Evolutionary conservation across 2,329 filamentous ascomycete genomes (phyloP), one percentile per base, ranked within the genome.

Genomic region (Rhinocladiella similis): DNA sequence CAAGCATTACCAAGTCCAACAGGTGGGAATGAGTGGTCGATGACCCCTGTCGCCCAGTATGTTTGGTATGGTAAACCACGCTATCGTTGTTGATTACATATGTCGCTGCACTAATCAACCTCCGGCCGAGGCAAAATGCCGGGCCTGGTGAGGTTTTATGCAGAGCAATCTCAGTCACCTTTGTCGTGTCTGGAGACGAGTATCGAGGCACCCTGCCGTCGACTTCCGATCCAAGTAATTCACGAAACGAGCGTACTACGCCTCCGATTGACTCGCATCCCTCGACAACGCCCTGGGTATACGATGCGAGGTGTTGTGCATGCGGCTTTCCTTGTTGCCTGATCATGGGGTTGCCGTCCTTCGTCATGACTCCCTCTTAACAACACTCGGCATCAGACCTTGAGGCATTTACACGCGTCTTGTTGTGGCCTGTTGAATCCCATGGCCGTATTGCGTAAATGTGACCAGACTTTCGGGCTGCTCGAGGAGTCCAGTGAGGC

Each of bases 21-120:
- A 14, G 19, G 16, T 14, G 27, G 25, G 27, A 10, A 14, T 45
- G 48, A 41, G 6, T 50, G 48, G 48, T 20, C 16, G 35, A 27
- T n/a, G 12, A 50, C 41, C 48, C 48, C 36, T 50, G 48, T 27
- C 35, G 36, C 18, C 22, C 25, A 13, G 38, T 29, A 29, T 43
- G 49, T 51, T 51, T 27, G 6, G 49, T 51, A 51, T 43, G 10
- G 49, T 51, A 51, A 33, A 51, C 16, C 36, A 25, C 29, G 13
- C 38, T 51, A 51, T n/a, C 49, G 43, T 39, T 16, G 25, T 51
- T 51, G 43, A 46, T 46, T 27, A 46, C 43, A 46, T 22, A 16
- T 25, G 20, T 22, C 22, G 43, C 9, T 41, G 38, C 14, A 19
- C 38, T n/a, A 41, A 41, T 41, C 38, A 41, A 2, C 5, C 4